Evolutionary conservation across 1,284 basidiomycete species (phyloP).

Genomic region (Boletus albobrunnescens): DNA sequence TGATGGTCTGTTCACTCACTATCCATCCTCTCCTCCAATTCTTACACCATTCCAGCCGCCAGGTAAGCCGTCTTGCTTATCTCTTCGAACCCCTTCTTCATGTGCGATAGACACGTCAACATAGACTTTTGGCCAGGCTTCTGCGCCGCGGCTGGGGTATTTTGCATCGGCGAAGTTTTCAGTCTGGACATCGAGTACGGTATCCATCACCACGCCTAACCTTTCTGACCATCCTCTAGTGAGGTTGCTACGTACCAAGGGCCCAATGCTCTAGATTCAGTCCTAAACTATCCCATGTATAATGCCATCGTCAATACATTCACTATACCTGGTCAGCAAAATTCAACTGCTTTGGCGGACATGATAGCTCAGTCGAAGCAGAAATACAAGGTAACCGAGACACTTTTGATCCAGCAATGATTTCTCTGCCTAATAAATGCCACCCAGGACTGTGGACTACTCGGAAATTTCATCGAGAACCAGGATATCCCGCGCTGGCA

Average conservation of each 20-base stretch:
- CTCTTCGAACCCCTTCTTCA: background rate
- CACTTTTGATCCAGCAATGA: conserved; percentile 39
- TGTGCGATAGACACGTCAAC: conserved; percentile 51
- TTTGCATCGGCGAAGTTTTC: conserved; percentile 81
- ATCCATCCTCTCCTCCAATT: background rate
- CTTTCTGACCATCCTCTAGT: conserved; percentile 22
- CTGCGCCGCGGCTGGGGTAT: conserved; percentile 68
- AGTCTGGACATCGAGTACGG: conserved; percentile 52
- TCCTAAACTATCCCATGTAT: conserved; percentile 73
- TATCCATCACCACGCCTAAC: background rate
- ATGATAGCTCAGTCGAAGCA: conserved; percentile 50
- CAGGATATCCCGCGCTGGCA: conserved; percentile 77
- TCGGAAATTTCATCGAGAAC: conserved; percentile 84
- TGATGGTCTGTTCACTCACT: conserved; percentile 44
- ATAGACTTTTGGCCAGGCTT: conserved; percentile 69
- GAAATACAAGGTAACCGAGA: conserved; percentile 52
- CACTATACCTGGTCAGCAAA: conserved; percentile 54
- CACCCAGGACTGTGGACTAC: conserved; percentile 49
- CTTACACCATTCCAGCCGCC: conserved; percentile 39
- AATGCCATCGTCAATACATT: conserved; percentile 63
- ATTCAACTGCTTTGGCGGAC: conserved; percentile 56
- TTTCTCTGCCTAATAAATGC: conserved; percentile 45
- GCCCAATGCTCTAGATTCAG: conserved; percentile 53
- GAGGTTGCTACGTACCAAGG: conserved; percentile 42
- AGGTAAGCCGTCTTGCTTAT: conserved; percentile 43